These are phyloP conservation scores for Colletotrichum melonis DNA, from an alignment of 2,329 filamentous ascomycete species.

Conservation along the genomic window DNA sequence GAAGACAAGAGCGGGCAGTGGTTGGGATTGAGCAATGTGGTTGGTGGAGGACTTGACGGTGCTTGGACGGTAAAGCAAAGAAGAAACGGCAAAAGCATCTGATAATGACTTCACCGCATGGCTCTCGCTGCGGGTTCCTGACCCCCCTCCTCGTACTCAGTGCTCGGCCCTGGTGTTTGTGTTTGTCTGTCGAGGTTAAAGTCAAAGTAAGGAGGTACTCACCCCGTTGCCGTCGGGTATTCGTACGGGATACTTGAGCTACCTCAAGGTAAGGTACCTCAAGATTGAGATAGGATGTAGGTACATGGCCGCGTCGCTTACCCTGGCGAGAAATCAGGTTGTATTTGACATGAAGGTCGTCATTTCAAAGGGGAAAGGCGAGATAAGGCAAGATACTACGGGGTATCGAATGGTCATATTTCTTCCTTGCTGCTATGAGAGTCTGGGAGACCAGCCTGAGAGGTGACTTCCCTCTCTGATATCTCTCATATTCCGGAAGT, in stretches of 20 bases:
- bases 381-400: neutral
- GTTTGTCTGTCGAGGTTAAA: neutral
- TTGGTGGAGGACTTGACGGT: conserved; percentile 23
- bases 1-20: neutral
- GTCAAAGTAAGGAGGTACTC: neutral
- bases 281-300: neutral
- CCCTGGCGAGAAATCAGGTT: neutral
- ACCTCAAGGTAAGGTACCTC: neutral
- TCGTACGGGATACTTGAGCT: too few relatives aligned
- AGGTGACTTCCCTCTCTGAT: neutral
- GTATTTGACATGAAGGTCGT: neutral
- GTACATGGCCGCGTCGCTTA: neutral
- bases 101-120: conserved; percentile 34
- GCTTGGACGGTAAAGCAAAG: conserved; percentile 32
- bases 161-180: neutral
- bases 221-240: too few relatives aligned
- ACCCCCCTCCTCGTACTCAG: conserved; percentile 1
- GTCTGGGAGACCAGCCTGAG: neutral
- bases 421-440: neutral
- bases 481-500: neutral
- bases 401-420: neutral
- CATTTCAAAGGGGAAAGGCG: neutral
- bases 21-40: conserved; percentile 4
- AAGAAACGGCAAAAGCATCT: conserved; percentile 32
- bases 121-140: conserved; percentile 7